Conservation (phyloP, 2,329 filamentous ascomycete genomes). For the Dothideomycetes sp. region DNA sequence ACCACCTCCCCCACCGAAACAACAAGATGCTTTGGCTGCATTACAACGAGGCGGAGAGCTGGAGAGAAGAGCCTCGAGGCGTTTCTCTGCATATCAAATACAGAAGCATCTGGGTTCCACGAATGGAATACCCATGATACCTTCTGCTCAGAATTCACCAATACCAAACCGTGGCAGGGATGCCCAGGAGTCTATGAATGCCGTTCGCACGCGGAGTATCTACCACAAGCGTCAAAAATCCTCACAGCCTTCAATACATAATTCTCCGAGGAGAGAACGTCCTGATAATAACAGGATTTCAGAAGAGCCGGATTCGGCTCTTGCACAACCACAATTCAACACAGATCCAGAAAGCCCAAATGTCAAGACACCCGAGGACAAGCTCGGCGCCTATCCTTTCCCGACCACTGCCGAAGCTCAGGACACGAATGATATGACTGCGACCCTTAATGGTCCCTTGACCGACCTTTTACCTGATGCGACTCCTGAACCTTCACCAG, state of each 20-base stretch:
- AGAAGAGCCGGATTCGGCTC: slow-evolving; percentile 48
- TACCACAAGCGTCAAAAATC: slow-evolving; percentile 45
- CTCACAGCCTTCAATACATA: slow-evolving; percentile 39
- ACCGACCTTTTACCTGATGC: slow-evolving; percentile 20
- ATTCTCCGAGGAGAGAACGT: slow-evolving; percentile 50
- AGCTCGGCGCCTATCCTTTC: slow-evolving; percentile 35
- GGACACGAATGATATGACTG: slow-evolving; percentile 16
- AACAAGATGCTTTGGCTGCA: slow-evolving; percentile 82
- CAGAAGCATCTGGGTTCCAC: slow-evolving; percentile 82
- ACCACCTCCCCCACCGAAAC: slow-evolving; percentile 66
- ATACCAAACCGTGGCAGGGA: slow-evolving; percentile 80
- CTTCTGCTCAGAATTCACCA: slow-evolving; percentile 66
- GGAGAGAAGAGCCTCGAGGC: slow-evolving; percentile 80
- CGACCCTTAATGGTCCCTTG: slow-evolving; percentile 29
- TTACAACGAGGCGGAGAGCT: slow-evolving; percentile 86
- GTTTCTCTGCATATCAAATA: slow-evolving; percentile 96
- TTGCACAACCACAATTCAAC: slow-evolving; percentile 25
- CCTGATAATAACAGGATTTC: slow-evolving; percentile 46
- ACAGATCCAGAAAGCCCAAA: slow-evolving; percentile 28
- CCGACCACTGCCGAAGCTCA: slow-evolving; percentile 15
- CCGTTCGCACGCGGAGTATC: slow-evolving; percentile 51
- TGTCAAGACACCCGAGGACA: slow-evolving; percentile 58
- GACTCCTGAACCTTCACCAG: neutral
- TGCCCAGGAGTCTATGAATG: slow-evolving; percentile 73
- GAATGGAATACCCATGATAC: slow-evolving; percentile 78